Conservation (phyloP, 345 rosid genomes). For the Passiflora organensis region DNA sequence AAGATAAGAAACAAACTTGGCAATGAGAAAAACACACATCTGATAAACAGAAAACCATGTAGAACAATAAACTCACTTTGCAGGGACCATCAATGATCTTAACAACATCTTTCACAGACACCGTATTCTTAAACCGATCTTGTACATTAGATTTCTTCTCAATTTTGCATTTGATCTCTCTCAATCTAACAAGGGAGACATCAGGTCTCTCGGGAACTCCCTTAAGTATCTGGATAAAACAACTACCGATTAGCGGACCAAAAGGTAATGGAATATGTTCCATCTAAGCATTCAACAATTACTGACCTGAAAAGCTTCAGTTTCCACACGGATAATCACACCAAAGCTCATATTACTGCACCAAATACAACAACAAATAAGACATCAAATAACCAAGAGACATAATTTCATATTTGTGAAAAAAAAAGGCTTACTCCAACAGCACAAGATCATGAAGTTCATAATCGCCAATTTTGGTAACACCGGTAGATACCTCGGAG, state of each 20-base stretch:
- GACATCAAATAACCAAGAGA: constrained; percentile 5
- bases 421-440: constrained; percentile 62
- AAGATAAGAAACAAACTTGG: constrained; percentile 5
- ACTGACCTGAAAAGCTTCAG: constrained; percentile 86
- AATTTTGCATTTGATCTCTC: constrained; percentile 90
- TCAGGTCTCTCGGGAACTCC: constrained; percentile 94
- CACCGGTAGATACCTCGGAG: constrained; percentile 90
- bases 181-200: constrained; percentile 70
- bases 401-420: constrained; percentile 2
- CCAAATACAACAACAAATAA: constrained; percentile 17
- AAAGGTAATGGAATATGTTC: background rate
- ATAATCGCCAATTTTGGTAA: constrained; percentile 79
- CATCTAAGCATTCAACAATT: background rate
- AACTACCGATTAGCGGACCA: background rate
- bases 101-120: constrained; percentile 76
- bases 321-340: constrained; percentile 90
- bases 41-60: too few relatives aligned
- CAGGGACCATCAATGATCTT: constrained; percentile 82
- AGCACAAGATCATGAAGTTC: constrained; percentile 96
- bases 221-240: constrained; percentile 61
- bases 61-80: constrained; percentile 51
- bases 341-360: constrained; percentile 89
- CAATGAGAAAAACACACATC: background rate
- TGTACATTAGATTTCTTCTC: constrained; percentile 67
- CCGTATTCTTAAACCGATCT: constrained; percentile 62